These are phyloP conservation scores for Cnidoscolus chayamansa DNA, from an alignment of 441 rosid genomes.

Conservation along the genomic window DNA sequence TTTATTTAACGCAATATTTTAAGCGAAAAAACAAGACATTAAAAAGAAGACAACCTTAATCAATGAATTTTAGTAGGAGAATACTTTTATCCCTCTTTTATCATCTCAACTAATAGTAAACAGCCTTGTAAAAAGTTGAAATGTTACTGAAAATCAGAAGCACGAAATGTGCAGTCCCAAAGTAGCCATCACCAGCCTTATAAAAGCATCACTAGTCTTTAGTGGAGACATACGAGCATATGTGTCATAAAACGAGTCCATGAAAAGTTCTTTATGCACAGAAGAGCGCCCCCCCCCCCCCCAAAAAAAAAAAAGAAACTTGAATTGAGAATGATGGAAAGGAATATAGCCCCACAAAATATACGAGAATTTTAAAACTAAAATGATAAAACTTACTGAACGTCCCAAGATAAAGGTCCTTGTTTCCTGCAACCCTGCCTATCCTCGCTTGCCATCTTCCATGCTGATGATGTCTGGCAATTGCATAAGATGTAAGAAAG, in stretches of 20 bases:
- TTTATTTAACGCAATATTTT: background rate
- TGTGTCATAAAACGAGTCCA: slow-evolving; percentile 21
- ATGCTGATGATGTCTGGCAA: slow-evolving; percentile 85
- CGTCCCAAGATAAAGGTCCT: slow-evolving; percentile 95
- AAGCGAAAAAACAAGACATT: background rate
- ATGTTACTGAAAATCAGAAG: slow-evolving; percentile 24
- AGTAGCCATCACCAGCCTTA: slow-evolving; percentile 47
- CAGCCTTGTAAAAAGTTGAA: slow-evolving; percentile 33
- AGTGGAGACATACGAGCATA: slow-evolving; percentile 34
- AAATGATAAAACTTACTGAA: slow-evolving; percentile 52
- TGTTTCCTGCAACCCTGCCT: slow-evolving; percentile 95
- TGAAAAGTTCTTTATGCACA: slow-evolving; percentile 25
- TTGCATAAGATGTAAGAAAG: background rate
- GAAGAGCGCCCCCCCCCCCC: background rate
- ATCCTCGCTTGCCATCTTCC: slow-evolving; percentile 99
- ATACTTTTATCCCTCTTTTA: slow-evolving; percentile 12
- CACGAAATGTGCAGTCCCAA: slow-evolving; percentile 27
- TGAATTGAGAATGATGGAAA: slow-evolving; percentile 12
- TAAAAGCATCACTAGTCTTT: slow-evolving; percentile 40
- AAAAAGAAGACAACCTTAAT: background rate
- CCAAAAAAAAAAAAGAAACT: slow-evolving; percentile 15
- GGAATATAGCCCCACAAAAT: background rate
- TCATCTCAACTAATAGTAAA: slow-evolving; percentile 9
- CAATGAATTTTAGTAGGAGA: background rate
- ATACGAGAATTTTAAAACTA: background rate